Evolutionary conservation across 2,329 filamentous ascomycete genomes (phyloP).

Genomic region (Sphaceloma murrayae): DNA sequence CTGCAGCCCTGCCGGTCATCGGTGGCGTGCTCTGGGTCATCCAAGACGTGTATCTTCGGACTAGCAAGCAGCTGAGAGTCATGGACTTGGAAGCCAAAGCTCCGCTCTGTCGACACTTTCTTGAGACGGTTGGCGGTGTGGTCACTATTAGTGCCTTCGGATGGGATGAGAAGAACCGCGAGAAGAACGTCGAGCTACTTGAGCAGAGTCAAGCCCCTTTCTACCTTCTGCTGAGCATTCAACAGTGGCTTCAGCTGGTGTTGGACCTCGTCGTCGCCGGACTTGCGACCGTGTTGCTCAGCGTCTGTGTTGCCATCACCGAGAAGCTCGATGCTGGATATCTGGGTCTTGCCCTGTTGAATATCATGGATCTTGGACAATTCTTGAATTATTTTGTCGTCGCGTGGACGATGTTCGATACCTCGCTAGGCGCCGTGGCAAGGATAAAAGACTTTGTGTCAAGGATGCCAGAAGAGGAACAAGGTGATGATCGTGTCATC

Average conservation of each 20-base stretch:
- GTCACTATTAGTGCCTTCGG: slow-evolving; percentile 44
- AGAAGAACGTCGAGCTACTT: slow-evolving; percentile 32
- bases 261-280: slow-evolving; percentile 15
- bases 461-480: slow-evolving; percentile 37
- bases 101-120: slow-evolving; percentile 44
- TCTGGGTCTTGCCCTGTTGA: slow-evolving; percentile 45
- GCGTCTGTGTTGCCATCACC: slow-evolving; percentile 31
- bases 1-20: slow-evolving; percentile 31
- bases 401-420: slow-evolving; percentile 50
- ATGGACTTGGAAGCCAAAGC: slow-evolving; percentile 45
- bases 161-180: slow-evolving; percentile 34
- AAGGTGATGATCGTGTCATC: slow-evolving; percentile 53
- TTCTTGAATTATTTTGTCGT: slow-evolving; percentile 42
- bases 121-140: slow-evolving; percentile 42
- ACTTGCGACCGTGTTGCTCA: slow-evolving; percentile 22
- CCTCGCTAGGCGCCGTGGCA: slow-evolving; percentile 47
- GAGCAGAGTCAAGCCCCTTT: slow-evolving; percentile 37
- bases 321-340: slow-evolving; percentile 40
- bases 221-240: slow-evolving; percentile 33
- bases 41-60: slow-evolving; percentile 40
- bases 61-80: slow-evolving; percentile 41
- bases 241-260: slow-evolving; percentile 15
- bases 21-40: slow-evolving; percentile 30
- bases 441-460: slow-evolving; percentile 46
- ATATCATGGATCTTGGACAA: slow-evolving; percentile 45